phyloP scores from a whole-genome alignment of 495 filamentous ascomycete genomes.

The Thermothielavioides terrestris region DNA sequence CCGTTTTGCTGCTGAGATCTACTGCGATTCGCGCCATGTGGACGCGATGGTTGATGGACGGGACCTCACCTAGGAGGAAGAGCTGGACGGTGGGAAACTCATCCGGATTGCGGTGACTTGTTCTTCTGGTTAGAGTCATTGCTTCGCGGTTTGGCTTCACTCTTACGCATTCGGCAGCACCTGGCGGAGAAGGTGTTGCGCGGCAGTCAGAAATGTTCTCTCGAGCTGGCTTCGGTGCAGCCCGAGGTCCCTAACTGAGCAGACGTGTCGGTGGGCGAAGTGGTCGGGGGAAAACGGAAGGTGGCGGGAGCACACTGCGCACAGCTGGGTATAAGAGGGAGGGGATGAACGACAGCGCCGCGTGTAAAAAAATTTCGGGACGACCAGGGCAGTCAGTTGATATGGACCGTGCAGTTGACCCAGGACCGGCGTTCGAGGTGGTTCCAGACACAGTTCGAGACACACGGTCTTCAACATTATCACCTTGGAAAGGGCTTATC shows the following conservation, averaged over 20 bases:
- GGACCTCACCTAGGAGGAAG: constrained; percentile 70
- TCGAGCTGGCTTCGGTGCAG: no score
- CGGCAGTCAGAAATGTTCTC: no score
- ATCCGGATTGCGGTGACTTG: constrained; percentile 43
- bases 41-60: no score
- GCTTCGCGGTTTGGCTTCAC: constrained; percentile 18
- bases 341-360: neutral
- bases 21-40: no score
- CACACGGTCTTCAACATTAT: neutral
- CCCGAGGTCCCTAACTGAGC: neutral
- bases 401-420: neutral
- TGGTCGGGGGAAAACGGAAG: no score
- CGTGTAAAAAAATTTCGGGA: neutral
- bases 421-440: neutral
- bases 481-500: no score
- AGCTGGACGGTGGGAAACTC: constrained; percentile 71
- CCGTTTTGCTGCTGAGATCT: no score
- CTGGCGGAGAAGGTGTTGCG: neutral
- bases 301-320: neutral
- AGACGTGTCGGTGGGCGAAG: neutral
- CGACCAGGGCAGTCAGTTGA: neutral
- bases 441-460: neutral
- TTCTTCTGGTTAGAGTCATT: constrained; percentile 37
- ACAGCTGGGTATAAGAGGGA: neutral
- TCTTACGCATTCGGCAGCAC: constrained; percentile 19